Conservation (phyloP, 225 moss, liverwort and hornwort genomes). For the Thuidium tamariscinum region DNA sequence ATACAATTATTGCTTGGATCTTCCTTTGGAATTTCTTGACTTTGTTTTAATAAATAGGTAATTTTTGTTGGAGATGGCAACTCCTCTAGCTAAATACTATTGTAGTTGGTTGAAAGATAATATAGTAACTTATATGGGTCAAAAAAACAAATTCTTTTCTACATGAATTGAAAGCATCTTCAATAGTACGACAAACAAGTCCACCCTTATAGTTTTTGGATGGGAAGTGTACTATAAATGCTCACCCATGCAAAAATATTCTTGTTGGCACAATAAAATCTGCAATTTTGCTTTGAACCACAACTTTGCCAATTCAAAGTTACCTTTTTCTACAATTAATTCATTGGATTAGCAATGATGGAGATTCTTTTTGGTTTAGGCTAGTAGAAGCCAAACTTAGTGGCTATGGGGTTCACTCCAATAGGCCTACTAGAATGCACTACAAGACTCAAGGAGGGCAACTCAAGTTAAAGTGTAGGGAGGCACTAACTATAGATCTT, state of each 20-base stretch:
- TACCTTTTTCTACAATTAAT: no score
- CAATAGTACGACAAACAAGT: background rate
- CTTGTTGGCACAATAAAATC: background rate
- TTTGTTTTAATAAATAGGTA: background rate
- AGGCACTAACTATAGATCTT: no score
- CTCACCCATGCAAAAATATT: accelerated
- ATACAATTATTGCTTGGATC: background rate
- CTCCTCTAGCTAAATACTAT: no score
- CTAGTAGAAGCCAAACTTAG: no score
- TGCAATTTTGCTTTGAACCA: background rate
- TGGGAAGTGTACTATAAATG: background rate
- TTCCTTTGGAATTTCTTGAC: background rate
- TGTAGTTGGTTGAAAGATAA: background rate
- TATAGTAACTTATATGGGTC: background rate
- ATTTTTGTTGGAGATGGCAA: background rate
- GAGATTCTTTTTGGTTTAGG: background rate
- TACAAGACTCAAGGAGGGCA: no score
- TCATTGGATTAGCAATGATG: background rate
- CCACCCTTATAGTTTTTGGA: accelerated
- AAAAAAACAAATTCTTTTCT: background rate
- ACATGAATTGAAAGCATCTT: accelerated
- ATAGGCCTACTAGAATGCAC: no score
- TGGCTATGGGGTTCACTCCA: no score
- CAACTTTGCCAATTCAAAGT: no score
- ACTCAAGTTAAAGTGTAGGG: no score